These are phyloP conservation scores for Podila epigama DNA, from an alignment of 192 early-diverging fungal species.

Conservation along the genomic window DNA sequence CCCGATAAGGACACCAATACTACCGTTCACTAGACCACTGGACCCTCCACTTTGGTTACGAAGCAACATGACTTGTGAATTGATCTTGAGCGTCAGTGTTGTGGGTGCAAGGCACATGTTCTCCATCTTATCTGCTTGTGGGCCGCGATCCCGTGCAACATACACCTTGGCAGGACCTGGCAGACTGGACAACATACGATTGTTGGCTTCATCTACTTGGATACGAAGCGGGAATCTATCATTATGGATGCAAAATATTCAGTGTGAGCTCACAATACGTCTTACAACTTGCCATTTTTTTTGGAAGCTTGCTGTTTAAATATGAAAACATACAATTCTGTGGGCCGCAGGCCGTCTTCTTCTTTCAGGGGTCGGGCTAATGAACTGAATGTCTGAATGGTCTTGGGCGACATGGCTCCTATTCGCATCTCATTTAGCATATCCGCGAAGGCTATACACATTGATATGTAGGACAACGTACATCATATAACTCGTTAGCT, in stretches of 20 bases:
- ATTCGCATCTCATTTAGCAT: constrained; percentile 89
- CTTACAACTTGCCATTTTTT: background rate
- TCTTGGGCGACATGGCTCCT: constrained; percentile 64
- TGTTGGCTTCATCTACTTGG: constrained; percentile 82
- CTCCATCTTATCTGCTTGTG: constrained; percentile 45
- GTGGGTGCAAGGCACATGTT: constrained; percentile 67
- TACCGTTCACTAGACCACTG: constrained; percentile 74
- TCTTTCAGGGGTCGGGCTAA: constrained; percentile 57
- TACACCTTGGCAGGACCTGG: constrained; percentile 53
- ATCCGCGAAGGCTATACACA: constrained; percentile 72
- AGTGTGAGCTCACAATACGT: background rate
- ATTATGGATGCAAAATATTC: background rate
- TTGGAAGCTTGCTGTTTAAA: background rate
- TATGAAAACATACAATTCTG: constrained; percentile 62
- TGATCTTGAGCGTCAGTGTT: constrained; percentile 68
- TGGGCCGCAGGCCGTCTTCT: constrained; percentile 66
- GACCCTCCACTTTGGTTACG: constrained; percentile 64
- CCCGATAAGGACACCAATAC: constrained; percentile 63
- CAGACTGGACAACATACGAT: constrained; percentile 59
- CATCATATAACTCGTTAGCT: background rate
- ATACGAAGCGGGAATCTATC: constrained; percentile 65
- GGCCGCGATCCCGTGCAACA: constrained; percentile 52
- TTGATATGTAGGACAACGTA: background rate
- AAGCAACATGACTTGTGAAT: constrained; percentile 87
- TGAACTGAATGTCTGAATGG: constrained; percentile 54